Conservation (phyloP, 257 asterid genomes). For the Verbascum thapsus region DNA sequence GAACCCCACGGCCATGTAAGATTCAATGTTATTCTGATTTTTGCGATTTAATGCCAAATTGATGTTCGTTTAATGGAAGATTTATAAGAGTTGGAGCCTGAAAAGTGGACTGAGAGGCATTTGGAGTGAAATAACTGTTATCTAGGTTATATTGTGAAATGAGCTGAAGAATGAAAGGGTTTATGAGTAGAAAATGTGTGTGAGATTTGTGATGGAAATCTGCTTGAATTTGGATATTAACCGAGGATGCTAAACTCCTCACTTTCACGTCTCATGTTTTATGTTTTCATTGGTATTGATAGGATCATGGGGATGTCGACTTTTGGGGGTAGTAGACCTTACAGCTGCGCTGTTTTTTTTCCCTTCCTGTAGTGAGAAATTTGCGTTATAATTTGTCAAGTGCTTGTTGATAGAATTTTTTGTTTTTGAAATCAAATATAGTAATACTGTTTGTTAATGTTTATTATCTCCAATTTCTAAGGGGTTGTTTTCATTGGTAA, state of each 20-base stretch:
- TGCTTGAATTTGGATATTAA: not conserved
- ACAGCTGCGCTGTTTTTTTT: not conserved
- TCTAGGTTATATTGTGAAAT: not conserved
- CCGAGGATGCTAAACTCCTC: not conserved
- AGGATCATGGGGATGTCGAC: slow-evolving; percentile 2
- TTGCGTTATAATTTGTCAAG: slow-evolving; percentile 5
- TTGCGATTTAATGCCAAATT: no score
- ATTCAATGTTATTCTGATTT: slow-evolving; percentile 1
- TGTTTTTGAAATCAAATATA: slow-evolving; percentile 5
- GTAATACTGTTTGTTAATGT: not conserved
- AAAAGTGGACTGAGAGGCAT: not conserved
- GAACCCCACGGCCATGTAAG: slow-evolving; percentile 91
- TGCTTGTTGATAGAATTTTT: not conserved
- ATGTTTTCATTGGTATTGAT: not conserved
- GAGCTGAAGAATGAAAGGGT: slow-evolving; percentile 8
- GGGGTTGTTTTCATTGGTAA: slow-evolving; percentile 13
- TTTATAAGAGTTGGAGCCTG: not conserved
- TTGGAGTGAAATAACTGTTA: not conserved
- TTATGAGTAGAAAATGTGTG: no score
- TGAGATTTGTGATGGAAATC: no score
- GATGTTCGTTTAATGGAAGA: no score
- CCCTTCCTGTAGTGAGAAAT: not conserved
- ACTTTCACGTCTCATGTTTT: not conserved
- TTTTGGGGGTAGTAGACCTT: not conserved
- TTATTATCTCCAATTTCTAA: not conserved